Percentiles rank a stretch among this genome's conserved stretches.
These are phyloP conservation scores for Coffea humblotiana DNA, from an alignment of 305 asterid species.

Conservation along the genomic window DNA sequence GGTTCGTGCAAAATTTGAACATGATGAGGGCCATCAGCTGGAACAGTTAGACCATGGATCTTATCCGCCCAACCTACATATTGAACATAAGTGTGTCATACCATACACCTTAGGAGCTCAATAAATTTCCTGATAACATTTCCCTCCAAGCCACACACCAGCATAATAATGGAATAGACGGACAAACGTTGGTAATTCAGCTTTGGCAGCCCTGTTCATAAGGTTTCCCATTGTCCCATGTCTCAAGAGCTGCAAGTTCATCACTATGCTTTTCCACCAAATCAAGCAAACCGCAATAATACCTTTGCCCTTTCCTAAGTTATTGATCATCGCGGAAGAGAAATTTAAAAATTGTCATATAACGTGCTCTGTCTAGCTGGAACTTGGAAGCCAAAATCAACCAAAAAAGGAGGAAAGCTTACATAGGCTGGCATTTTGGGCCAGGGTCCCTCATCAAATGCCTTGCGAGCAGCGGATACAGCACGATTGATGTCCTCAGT, in stretches of 20 bases:
- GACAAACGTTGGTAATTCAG: conserved; percentile 82
- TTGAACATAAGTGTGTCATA: not conserved
- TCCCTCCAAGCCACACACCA: conserved; percentile 25
- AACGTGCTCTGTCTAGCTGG: not conserved
- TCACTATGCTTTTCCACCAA: conserved; percentile 87
- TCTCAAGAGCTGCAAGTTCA: conserved; percentile 91
- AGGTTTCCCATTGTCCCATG: conserved; percentile 92
- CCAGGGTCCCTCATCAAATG: conserved; percentile 97
- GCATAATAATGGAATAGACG: conserved; percentile 88
- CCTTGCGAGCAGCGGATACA: conserved; percentile 93
- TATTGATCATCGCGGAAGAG: conserved; percentile 15
- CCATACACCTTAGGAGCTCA: not conserved
- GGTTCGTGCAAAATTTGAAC: conserved; percentile 96
- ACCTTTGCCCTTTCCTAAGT: conserved; percentile 80
- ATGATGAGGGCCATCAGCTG: conserved; percentile 82
- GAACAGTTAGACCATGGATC: conserved; percentile 92
- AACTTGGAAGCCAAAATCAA: not conserved
- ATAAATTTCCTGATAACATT: not conserved
- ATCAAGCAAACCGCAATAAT: conserved; percentile 77
- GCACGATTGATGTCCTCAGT: conserved; percentile 81
- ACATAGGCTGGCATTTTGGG: conserved; percentile 95
- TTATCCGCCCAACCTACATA: conserved; percentile 94
- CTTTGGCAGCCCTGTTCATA: conserved; percentile 66
- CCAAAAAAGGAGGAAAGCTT: conserved; percentile 12
- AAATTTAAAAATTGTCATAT: conserved; percentile 3